Evolutionary conservation across 1,284 basidiomycete species (phyloP), one percentile per base, ranked within the genome.

Genomic region (Earliella scabrosa): DNA sequence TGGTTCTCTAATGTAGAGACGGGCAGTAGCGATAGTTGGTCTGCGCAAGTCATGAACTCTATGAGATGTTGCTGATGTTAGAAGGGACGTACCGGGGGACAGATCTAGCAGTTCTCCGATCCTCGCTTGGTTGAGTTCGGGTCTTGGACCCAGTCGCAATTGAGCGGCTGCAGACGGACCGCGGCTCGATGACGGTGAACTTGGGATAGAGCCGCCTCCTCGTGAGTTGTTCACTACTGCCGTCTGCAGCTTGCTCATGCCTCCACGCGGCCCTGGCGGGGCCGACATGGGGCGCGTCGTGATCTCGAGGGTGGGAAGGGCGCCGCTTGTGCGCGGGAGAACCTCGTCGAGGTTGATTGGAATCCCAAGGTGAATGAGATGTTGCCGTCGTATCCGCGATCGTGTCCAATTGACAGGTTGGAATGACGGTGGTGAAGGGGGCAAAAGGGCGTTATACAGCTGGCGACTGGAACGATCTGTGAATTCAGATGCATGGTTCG

Each of bases 291-390:
- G 89, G 43, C 91, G 81, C n/a, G 91, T 93, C 29, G 83, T 85
- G 56, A 96, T 92, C 59, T 92, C 85, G 26, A 96, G 77, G 7
- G 87, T 83, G 2, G 93, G 93, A 26, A 95, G 77, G 60, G 87
- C 89, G 24, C 85, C 80, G 55, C 82, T 83, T 23, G 85, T 81
- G 47, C 85, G 86, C 2, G 93, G 92, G 40, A 95, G 75, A 18
- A 95, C 86, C 76, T 97, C 95, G 70, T 97, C 95, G 5, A 97
- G 79, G 69, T 97, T 97, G 47, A 97, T 90, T 4, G 95, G 95
- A 45, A 97, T 88, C 32, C 95, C 95, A 35, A 97, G 83, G 13
- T 92, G 77, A 59, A 96, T 94, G 39, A 97, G 80, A 65, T 97
- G 93, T 67, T 95, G 92, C 46, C 93, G 79, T 53, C 95, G 84